Percentiles rank a stretch among this genome's conserved stretches.
phyloP scores from a whole-genome alignment of 208 protist genomes.

The Trypanosoma vivax region DNA sequence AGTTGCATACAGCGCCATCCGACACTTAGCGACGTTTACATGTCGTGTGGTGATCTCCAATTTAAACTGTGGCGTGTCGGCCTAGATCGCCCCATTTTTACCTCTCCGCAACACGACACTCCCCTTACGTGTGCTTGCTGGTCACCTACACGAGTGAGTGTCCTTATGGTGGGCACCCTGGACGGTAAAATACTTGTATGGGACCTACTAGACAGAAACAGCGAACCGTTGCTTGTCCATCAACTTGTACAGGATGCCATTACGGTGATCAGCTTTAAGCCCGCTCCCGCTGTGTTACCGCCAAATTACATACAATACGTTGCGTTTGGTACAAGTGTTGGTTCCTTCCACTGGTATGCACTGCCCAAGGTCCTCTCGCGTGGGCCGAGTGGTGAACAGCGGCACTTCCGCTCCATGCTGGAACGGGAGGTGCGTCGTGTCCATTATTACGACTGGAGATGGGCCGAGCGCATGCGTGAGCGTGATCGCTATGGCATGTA shows the following conservation, averaged over 20 bases:
- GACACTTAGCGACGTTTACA: conserved; percentile 75
- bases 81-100: conserved; percentile 63
- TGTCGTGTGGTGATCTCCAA: conserved; percentile 79
- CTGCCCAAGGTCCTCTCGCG: conserved; percentile 77
- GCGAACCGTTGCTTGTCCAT: conserved; percentile 76
- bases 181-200: conserved; percentile 86
- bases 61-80: conserved; percentile 89
- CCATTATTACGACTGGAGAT: conserved; percentile 80
- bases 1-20: conserved; percentile 81
- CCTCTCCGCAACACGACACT: conserved; percentile 45
- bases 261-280: conserved; percentile 84
- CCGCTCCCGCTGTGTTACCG: conserved; percentile 28
- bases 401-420: conserved; percentile 77
- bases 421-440: conserved; percentile 85
- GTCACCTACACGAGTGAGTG: conserved; percentile 69
- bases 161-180: conserved; percentile 72
- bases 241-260: conserved; percentile 88
- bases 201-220: conserved; percentile 89
- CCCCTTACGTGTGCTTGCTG: conserved; percentile 76
- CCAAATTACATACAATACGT: conserved; percentile 72
- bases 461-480: conserved; percentile 66
- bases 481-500: conserved; percentile 70
- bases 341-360: conserved; percentile 85
- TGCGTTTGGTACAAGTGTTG: conserved; percentile 77
- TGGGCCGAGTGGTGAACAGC: conserved; percentile 62